Evolutionary conservation across 352 stramenopile species (phyloP), one percentile per base, ranked within the genome.

Genomic region (Pilasporangium apinafurcum): DNA sequence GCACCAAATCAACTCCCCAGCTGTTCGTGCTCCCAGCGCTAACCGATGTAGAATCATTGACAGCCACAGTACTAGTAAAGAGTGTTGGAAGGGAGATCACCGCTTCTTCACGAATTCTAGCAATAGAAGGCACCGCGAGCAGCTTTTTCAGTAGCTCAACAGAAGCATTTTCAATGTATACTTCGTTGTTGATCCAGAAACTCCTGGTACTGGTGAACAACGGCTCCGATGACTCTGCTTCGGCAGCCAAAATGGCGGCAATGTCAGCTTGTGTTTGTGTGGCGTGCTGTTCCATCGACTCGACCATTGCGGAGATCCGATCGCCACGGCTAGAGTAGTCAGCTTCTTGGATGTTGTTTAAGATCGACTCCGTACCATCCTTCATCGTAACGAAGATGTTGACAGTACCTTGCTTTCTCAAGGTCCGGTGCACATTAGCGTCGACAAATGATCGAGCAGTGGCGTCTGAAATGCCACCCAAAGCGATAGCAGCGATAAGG

Each of bases 101-200:
- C 12, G 47, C 18, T 24, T 59, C 55, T 46, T 64, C 55, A 30
- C 40, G 43, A 27, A 64, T 41, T 8, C 44, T 35, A 4, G 16
- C 35, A 12, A 60, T 39, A 3, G 17, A 32, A 13, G 44, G 25
- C 18, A 64, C 31, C 18, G 33, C 22, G 28, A 35, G 44, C 28
- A 65, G 44, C 45, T 45, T 48, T 32, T 65, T 48, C 17, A 65
- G 27, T 8, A 66, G 27, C 40, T 51, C 52, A 18, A 38, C 37
- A 16, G 52, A 59, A 24, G 57, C 57, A 16, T 33, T 44, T 29
- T 59, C 52, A 24, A 66, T 41, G 25, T 38, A 59, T 29, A 66
- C 37, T 39, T 59, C 42, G 48, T 59, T 62, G 14, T 37, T 36
- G 53, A 66, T 59, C 57, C 57, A 66, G 38, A 62, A 62, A 32